Evolutionary conservation across 2,329 filamentous ascomycete genomes (phyloP).

Genomic region (Didymella pinodella): DNA sequence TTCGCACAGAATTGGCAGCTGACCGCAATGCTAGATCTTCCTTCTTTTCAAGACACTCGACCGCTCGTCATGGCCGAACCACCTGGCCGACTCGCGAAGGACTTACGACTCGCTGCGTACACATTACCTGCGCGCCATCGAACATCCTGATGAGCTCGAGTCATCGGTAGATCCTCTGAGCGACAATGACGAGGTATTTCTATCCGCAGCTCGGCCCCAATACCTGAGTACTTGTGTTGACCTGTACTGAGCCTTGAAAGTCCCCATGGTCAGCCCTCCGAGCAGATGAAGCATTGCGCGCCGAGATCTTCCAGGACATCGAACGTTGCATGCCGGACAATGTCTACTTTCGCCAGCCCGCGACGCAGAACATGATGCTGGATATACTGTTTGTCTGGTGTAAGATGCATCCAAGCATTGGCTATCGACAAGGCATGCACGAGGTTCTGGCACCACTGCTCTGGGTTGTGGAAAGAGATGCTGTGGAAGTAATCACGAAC

Average conservation of each 20-base stretch:
- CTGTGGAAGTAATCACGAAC: conserved; percentile 62
- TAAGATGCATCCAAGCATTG: conserved; percentile 85
- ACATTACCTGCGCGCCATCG: conserved; percentile 81
- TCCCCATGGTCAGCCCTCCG: conserved; percentile 91
- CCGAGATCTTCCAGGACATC: conserved; percentile 94
- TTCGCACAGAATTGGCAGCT: conserved; percentile 5
- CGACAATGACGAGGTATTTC: conserved; percentile 73
- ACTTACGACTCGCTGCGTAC: conserved; percentile 76
- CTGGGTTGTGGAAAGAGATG: conserved; percentile 83
- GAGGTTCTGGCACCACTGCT: conserved; percentile 90
- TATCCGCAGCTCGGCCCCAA: conserved; percentile 24
- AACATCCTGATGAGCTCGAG: conserved; percentile 81
- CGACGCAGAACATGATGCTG: conserved; percentile 80
- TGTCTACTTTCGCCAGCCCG: conserved; percentile 81
- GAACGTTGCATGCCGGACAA: conserved; percentile 90
- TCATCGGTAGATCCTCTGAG: conserved; percentile 82
- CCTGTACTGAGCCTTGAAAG: conserved; percentile 64
- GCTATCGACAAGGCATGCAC: conserved; percentile 99
- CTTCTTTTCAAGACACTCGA: conserved; percentile 76
- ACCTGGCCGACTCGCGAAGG: conserved; percentile 72
- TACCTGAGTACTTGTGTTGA: conserved; percentile 48
- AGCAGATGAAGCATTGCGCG: conserved; percentile 81
- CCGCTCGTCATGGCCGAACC: conserved; percentile 71
- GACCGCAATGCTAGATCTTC: conserved; percentile 68
- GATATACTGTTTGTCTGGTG: conserved; percentile 95